phyloP scores from a whole-genome alignment of 148 eudicot genomes.

The Rhododendron mucronatum region DNA sequence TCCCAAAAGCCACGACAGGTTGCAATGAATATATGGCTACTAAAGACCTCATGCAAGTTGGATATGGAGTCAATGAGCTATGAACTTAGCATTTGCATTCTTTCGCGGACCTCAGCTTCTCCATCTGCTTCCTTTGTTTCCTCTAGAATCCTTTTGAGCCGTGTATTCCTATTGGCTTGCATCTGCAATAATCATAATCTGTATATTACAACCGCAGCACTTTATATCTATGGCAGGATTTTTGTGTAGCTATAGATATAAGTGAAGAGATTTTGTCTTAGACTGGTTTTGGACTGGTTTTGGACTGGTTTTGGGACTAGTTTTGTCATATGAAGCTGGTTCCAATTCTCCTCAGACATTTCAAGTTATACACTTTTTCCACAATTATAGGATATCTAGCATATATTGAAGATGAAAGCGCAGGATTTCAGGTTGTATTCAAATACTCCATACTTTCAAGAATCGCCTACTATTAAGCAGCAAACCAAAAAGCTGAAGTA shows the following conservation, averaged over 20 bases:
- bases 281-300: background rate
- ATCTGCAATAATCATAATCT: constrained; percentile 32
- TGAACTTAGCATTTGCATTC: constrained; percentile 60
- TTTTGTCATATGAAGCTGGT: background rate
- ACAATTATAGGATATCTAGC: background rate
- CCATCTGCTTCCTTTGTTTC: constrained; percentile 81
- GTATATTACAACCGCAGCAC: background rate
- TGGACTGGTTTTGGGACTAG: background rate
- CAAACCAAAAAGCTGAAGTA: background rate
- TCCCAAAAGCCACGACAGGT: constrained; percentile 79
- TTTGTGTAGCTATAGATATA: background rate
- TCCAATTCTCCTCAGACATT: background rate
- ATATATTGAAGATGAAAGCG: background rate
- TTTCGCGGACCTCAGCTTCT: constrained; percentile 70
- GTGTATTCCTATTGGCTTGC: constrained; percentile 62
- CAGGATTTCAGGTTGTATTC: background rate
- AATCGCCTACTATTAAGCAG: background rate
- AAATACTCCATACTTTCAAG: background rate
- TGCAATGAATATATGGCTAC: constrained; percentile 65
- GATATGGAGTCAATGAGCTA: constrained; percentile 62
- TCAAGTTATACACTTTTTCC: background rate
- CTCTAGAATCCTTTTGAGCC: constrained; percentile 73
- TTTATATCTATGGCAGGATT: background rate
- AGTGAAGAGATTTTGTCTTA: background rate
- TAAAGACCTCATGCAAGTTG: constrained; percentile 72